A percentile compares a stretch with the other conserved stretches of the same genome.
Conservation (phyloP, 2,329 filamentous ascomycete species). For the Dothistroma septosporum region DNA sequence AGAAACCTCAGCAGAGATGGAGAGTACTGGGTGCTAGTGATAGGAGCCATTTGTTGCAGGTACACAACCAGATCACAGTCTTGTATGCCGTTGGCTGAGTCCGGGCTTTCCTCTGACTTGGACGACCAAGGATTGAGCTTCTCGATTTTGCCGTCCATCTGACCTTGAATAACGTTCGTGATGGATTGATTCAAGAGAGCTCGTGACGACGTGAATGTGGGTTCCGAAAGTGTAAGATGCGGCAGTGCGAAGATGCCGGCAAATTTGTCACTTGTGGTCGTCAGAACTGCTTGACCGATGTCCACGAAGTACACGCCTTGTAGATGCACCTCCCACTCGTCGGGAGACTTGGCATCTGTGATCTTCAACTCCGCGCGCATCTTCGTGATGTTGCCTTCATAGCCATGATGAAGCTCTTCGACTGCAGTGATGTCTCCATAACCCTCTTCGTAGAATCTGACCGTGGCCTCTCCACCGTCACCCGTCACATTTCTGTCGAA, state of each 20-base stretch:
- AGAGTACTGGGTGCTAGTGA: constrained; percentile 25
- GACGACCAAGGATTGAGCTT: constrained; percentile 70
- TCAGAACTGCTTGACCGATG: constrained; percentile 74
- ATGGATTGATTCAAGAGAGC: constrained; percentile 70
- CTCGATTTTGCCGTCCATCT: constrained; percentile 55
- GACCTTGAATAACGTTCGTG: constrained; percentile 60
- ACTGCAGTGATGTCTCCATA: constrained; percentile 31
- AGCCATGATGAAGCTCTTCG: constrained; percentile 29
- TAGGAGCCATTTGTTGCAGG: constrained; percentile 58
- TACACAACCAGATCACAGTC: constrained; percentile 90
- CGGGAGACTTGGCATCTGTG: constrained; percentile 66
- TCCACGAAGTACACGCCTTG: constrained; percentile 82
- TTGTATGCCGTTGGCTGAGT: constrained; percentile 58
- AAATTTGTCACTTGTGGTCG: constrained; percentile 87
- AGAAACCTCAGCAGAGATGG: constrained; percentile 46
- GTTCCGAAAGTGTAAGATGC: constrained; percentile 65
- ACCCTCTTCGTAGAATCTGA: constrained; percentile 60
- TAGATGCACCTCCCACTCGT: constrained; percentile 73
- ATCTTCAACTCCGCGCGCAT: constrained; percentile 67
- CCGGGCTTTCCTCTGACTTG: constrained; percentile 56
- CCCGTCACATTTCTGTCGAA: constrained; percentile 83
- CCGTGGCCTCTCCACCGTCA: constrained; percentile 60
- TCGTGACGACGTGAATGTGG: constrained; percentile 46
- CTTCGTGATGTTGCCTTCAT: constrained; percentile 56
- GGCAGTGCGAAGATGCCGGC: constrained; percentile 86